Conservation (phyloP, 768 basidiomycete species). For the Lactifluus piperatus region DNA sequence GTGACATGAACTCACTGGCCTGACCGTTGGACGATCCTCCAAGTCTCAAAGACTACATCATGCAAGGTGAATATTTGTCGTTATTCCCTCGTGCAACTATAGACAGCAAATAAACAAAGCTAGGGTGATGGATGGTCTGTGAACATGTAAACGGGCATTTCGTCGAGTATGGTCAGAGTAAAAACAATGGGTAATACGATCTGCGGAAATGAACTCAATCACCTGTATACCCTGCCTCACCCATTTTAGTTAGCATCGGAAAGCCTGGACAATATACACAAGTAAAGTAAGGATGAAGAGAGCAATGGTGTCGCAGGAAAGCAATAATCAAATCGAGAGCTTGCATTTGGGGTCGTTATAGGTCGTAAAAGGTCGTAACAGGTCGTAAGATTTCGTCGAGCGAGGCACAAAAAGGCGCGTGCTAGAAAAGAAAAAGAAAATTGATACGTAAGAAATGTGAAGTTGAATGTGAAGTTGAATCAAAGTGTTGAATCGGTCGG, state of each 20-base stretch:
- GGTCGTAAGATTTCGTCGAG: slow-evolving; percentile 7
- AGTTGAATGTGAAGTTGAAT: background rate
- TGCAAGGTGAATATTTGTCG: no score
- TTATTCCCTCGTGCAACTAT: slow-evolving; percentile 1
- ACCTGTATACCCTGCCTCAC: background rate
- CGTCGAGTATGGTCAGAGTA: background rate
- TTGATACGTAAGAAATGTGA: background rate
- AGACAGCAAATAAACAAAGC: slow-evolving; percentile 4
- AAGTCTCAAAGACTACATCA: no score
- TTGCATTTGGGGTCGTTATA: background rate
- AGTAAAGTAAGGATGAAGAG: background rate
- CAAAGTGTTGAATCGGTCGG: background rate
- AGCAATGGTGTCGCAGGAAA: slow-evolving; percentile 11
- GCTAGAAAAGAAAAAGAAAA: background rate
- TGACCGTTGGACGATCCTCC: no score
- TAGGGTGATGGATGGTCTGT: background rate
- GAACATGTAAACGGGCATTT: background rate
- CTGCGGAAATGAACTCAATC: background rate
- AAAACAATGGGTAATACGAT: background rate
- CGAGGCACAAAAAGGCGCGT: background rate
- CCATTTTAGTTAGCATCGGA: background rate
- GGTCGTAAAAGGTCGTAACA: slow-evolving; percentile 13
- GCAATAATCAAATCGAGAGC: background rate
- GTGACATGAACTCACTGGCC: no score
- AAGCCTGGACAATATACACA: slow-evolving; percentile 1